Evolutionary conservation across 1,139 yeast genomes (phyloP).

Genomic region (Debaryomycetaceae sp.): DNA sequence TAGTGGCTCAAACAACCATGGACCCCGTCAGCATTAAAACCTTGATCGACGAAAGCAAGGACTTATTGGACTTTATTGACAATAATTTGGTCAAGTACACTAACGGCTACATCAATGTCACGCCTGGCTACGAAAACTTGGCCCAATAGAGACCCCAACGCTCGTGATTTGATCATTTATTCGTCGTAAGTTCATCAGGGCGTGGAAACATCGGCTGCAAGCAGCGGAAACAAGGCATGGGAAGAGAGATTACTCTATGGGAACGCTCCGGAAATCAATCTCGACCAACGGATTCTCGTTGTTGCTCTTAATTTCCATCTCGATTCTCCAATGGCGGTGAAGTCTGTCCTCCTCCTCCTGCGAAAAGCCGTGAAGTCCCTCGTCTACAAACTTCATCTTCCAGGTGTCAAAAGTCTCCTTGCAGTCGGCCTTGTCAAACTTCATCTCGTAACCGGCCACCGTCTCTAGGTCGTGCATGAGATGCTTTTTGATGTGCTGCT

Average conservation of each 20-base stretch:
- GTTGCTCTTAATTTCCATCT: slow-evolving; percentile 54
- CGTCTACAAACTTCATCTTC: slow-evolving; percentile 53
- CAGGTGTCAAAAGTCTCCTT: slow-evolving; percentile 42
- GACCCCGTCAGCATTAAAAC: slow-evolving; percentile 68
- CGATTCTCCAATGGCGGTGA: slow-evolving; percentile 54
- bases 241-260: slow-evolving; percentile 12
- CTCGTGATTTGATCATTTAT: not conserved
- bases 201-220: slow-evolving; percentile 5
- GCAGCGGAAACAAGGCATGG: slow-evolving; percentile 4
- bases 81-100: slow-evolving; percentile 43
- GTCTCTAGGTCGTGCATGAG: slow-evolving; percentile 61
- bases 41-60: slow-evolving; percentile 38
- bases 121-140: slow-evolving; percentile 57
- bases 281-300: slow-evolving; percentile 59
- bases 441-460: slow-evolving; percentile 55
- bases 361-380: slow-evolving; percentile 49
- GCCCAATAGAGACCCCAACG: slow-evolving; percentile 14
- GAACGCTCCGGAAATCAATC: slow-evolving; percentile 51
- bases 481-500: slow-evolving; percentile 72
- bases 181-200: slow-evolving; percentile 1
- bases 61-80: slow-evolving; percentile 50
- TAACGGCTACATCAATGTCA: slow-evolving; percentile 49
- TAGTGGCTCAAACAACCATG: slow-evolving; percentile 75
- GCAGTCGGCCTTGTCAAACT: slow-evolving; percentile 47
- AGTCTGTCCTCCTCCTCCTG: slow-evolving; percentile 41